Evolutionary conservation across 2,329 filamentous ascomycete genomes (phyloP).

Genomic region (Trichoderma sp.): DNA sequence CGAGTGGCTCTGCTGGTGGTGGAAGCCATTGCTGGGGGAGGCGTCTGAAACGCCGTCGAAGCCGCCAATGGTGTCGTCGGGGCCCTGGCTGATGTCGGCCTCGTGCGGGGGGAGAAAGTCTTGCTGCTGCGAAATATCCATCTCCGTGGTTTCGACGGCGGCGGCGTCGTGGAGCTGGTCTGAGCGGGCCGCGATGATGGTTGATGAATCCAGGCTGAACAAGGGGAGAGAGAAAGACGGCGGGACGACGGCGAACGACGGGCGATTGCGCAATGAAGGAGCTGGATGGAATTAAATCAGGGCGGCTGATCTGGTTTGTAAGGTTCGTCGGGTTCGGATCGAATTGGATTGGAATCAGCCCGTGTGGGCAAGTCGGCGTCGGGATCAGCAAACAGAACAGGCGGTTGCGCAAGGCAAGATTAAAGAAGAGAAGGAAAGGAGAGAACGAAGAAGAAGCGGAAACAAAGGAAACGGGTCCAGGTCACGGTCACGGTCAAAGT

Average conservation of each 20-base stretch:
- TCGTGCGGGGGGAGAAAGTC: constrained; percentile 5
- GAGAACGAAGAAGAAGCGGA: not conserved
- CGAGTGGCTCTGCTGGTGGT: constrained; percentile 47
- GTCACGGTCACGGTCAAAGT: not conserved
- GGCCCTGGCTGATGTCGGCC: constrained; percentile 4
- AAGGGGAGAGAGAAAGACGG: constrained; percentile 21
- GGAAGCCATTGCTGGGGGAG: constrained; percentile 34
- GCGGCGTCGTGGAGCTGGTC: constrained; percentile 31
- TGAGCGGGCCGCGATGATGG: constrained; percentile 28
- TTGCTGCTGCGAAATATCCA: constrained; percentile 24
- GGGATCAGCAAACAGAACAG: not conserved
- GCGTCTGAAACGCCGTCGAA: constrained; percentile 48
- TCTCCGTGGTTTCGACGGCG: constrained; percentile 52
- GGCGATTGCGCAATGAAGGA: constrained; percentile 3
- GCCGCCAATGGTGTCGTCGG: constrained; percentile 49
- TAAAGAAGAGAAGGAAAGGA: not conserved
- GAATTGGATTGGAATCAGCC: constrained; percentile 18
- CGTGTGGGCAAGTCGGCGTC: constrained; percentile 26
- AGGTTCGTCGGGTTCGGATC: not conserved
- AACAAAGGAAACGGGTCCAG: constrained; percentile 19
- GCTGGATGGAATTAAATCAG: not conserved
- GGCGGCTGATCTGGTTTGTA: not conserved
- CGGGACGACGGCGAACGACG: constrained; percentile 19
- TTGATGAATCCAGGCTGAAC: constrained; percentile 52
- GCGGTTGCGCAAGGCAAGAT: constrained; percentile 17